These are phyloP conservation scores for Fusarium succisae DNA, from an alignment of 2,329 filamentous ascomycete species.

Conservation along the genomic window DNA sequence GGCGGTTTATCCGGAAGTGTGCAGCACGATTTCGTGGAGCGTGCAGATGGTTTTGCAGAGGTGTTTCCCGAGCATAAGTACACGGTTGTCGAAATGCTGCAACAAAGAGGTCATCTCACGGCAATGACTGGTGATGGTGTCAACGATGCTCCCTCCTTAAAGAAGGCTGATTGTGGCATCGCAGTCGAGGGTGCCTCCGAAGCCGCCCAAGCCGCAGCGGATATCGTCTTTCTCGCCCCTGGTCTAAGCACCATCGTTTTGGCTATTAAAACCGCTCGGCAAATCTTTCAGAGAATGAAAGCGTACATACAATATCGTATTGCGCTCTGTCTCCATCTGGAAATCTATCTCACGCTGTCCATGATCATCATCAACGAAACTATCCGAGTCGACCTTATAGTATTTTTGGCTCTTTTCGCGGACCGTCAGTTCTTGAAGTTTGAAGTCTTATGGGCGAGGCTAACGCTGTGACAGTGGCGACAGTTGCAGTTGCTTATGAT, in stretches of 20 bases:
- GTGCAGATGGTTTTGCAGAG: conserved; percentile 23
- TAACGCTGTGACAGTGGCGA: not conserved
- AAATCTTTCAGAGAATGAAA: conserved; percentile 30
- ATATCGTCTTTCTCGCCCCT: conserved; percentile 10
- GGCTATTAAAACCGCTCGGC: not conserved
- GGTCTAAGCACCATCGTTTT: not conserved
- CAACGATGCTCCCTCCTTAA: conserved; percentile 11
- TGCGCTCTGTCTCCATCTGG: conserved; percentile 9
- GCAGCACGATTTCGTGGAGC: conserved; percentile 26
- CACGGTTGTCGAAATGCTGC: conserved; percentile 21
- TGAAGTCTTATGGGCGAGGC: too few relatives aligned
- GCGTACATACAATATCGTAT: conserved; percentile 31
- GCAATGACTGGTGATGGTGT: conserved; percentile 29
- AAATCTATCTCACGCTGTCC: conserved; percentile 12
- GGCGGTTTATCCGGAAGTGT: conserved; percentile 19
- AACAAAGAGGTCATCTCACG: conserved; percentile 13
- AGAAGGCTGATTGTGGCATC: conserved; percentile 21
- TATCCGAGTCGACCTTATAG: conserved; percentile 5
- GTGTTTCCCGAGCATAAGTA: conserved; percentile 25
- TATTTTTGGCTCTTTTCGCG: not conserved
- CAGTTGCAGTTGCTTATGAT: conserved; percentile 25
- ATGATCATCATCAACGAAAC: conserved; percentile 33
- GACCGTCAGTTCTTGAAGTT: too few relatives aligned
- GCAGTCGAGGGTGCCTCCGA: conserved; percentile 20
- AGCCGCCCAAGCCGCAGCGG: conserved; percentile 22